phyloP scores from a whole-genome alignment of 225 moss, liverwort and hornwort species.

The Physcomitrium patens region DNA sequence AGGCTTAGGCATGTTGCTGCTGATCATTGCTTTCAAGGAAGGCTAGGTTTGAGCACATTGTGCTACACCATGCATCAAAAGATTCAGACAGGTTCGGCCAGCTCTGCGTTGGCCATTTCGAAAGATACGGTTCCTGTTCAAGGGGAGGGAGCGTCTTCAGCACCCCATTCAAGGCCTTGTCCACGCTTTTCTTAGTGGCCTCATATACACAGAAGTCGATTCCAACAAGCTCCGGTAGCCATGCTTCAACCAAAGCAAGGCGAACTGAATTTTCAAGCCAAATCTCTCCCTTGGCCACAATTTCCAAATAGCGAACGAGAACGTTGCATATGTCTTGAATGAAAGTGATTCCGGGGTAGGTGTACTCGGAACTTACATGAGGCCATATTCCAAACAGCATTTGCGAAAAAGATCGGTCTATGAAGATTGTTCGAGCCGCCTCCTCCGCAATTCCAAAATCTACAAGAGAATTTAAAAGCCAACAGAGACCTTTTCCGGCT shows the following conservation, averaged over 20 bases:
- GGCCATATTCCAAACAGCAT: conserved; percentile 48
- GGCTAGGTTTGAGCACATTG: conserved; percentile 45
- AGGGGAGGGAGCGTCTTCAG: conserved; percentile 46
- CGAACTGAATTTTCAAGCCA: conserved; percentile 44
- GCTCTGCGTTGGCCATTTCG: conserved; percentile 43
- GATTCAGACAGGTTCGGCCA: conserved; percentile 48
- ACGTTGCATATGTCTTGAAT: conserved; percentile 43
- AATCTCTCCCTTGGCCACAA: conserved; percentile 44
- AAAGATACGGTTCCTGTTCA: conserved; percentile 43
- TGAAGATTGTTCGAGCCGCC: conserved; percentile 41
- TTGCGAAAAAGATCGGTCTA: conserved; percentile 42
- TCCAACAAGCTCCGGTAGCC: conserved; percentile 44
- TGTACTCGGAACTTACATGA: conserved; percentile 35
- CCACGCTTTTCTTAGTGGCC: conserved; percentile 43
- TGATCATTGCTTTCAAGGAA: conserved; percentile 41
- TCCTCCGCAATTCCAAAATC: conserved; percentile 50
- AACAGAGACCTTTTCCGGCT: conserved; percentile 45
- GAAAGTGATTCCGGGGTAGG: conserved; percentile 38
- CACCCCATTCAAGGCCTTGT: conserved; percentile 47
- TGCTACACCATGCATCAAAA: conserved; percentile 48
- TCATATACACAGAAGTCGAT: conserved; percentile 41
- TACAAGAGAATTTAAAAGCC: conserved; percentile 45
- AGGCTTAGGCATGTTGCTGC: conserved; percentile 25
- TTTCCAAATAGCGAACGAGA: conserved; percentile 46
- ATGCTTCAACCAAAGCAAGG: conserved; percentile 43